A percentile compares a stretch with the other conserved stretches of the same genome.
These are phyloP conservation scores for Vaccinium corymbosum DNA, from an alignment of 148 eudicot genomes.

Conservation along the genomic window DNA sequence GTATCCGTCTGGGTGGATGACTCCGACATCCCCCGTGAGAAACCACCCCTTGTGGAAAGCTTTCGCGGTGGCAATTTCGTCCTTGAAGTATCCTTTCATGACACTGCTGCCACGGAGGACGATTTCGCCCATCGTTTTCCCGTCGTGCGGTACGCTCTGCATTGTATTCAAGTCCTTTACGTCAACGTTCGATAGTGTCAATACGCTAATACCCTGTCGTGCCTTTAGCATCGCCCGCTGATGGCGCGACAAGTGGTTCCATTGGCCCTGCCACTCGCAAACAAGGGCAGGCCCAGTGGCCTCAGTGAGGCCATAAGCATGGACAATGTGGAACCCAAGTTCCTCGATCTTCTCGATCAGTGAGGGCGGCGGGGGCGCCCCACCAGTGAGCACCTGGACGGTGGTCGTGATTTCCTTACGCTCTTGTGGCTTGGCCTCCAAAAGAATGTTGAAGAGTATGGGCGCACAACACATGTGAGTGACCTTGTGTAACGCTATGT, in stretches of 20 bases:
- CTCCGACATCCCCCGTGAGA: constrained; percentile 79
- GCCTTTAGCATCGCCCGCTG: constrained; percentile 51
- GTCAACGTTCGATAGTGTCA: constrained; percentile 60
- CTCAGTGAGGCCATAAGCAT: constrained; percentile 84
- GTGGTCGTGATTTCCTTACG: constrained; percentile 17
- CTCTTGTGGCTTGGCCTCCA: constrained; percentile 48
- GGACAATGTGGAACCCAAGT: constrained; percentile 74
- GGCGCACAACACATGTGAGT: constrained; percentile 97
- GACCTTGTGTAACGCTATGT: constrained; percentile 50
- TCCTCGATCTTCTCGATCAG: constrained; percentile 48
- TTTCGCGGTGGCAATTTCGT: constrained; percentile 42
- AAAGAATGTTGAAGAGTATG: constrained; percentile 56
- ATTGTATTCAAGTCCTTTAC: constrained; percentile 46
- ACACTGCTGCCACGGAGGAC: constrained; percentile 74
- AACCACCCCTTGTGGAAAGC: constrained; percentile 74
- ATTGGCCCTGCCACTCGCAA: constrained; percentile 75
- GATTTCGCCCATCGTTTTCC: constrained; percentile 63
- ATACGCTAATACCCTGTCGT: constrained; percentile 65
- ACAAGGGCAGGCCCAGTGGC: constrained; percentile 86
- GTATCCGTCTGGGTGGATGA: constrained; percentile 70
- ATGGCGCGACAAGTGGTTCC: constrained; percentile 47
- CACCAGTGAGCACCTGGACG: constrained; percentile 73
- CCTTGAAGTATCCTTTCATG: constrained; percentile 79
- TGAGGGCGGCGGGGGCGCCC: constrained; percentile 78
- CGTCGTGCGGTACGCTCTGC: constrained; percentile 58